phyloP scores from a whole-genome alignment of 2,329 filamentous ascomycete species.

The Aureobasidium musti region DNA sequence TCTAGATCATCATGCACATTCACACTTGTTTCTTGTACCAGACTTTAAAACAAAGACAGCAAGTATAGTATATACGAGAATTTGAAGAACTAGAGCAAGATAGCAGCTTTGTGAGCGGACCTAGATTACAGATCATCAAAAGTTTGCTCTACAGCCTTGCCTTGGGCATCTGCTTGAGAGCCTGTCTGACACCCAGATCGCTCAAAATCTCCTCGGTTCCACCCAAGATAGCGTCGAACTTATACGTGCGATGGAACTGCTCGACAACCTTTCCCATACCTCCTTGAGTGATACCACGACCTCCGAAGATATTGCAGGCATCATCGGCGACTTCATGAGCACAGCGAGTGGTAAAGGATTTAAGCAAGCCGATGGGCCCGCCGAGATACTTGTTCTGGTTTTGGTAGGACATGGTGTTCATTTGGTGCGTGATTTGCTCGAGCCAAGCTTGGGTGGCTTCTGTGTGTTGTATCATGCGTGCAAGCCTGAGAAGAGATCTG shows the following conservation, averaged over 20 bases:
- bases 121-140: neutral
- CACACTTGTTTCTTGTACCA: no score
- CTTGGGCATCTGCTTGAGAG: conserved; percentile 82
- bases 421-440: conserved; percentile 82
- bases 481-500: conserved; percentile 53
- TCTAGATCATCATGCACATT: no score
- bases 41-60: no score
- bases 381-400: conserved; percentile 74
- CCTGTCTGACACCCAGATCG: conserved; percentile 80
- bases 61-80: no score
- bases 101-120: neutral
- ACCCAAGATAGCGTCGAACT: conserved; percentile 67
- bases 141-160: conserved; percentile 64
- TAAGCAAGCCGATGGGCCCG: conserved; percentile 79
- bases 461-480: conserved; percentile 80
- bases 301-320: conserved; percentile 82
- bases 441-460: conserved; percentile 87
- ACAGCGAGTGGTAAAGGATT: conserved; percentile 73
- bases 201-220: conserved; percentile 81
- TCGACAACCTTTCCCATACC: conserved; percentile 84
- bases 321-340: conserved; percentile 84
- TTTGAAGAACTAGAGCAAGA: no score
- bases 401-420: conserved; percentile 80
- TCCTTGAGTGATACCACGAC: conserved; percentile 73
- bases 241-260: conserved; percentile 81